These are phyloP conservation scores for Trametes maxima DNA, from an alignment of 768 basidiomycete genomes.

Conservation along the genomic window DNA sequence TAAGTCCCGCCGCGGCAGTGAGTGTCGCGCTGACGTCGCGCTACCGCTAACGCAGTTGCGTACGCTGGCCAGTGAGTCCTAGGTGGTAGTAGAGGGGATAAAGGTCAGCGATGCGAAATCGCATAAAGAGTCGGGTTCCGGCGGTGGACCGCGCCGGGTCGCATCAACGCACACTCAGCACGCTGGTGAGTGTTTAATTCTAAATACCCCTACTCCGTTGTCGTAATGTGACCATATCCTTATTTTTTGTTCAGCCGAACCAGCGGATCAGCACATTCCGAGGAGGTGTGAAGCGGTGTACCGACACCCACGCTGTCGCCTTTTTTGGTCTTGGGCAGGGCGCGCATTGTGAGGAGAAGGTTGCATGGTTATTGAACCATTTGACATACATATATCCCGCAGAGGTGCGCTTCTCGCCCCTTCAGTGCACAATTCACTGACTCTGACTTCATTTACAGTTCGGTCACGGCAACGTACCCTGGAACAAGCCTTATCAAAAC, in stretches of 20 bases:
- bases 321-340: not conserved
- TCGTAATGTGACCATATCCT: too few species aligned
- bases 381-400: conserved; percentile 7
- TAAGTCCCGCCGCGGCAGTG: too few species aligned
- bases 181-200: not conserved
- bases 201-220: too few species aligned
- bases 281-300: conserved; percentile 7
- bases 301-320: not conserved
- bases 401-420: not conserved
- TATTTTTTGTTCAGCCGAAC: conserved; percentile 10
- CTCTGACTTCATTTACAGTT: not conserved
- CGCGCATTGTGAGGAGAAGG: not conserved
- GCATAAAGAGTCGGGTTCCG: too few species aligned
- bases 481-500: conserved; percentile 8
- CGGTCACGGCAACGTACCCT: not conserved
- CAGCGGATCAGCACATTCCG: conserved; percentile 16
- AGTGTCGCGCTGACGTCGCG: too few species aligned
- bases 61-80: too few species aligned
- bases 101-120: too few species aligned
- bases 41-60: too few species aligned
- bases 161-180: not conserved
- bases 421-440: not conserved
- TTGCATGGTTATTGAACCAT: not conserved
- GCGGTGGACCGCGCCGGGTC: too few species aligned
- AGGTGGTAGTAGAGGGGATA: too few species aligned